Evolutionary conservation across 2,329 filamentous ascomycete species (phyloP).

Genomic region (Alternaria atra): DNA sequence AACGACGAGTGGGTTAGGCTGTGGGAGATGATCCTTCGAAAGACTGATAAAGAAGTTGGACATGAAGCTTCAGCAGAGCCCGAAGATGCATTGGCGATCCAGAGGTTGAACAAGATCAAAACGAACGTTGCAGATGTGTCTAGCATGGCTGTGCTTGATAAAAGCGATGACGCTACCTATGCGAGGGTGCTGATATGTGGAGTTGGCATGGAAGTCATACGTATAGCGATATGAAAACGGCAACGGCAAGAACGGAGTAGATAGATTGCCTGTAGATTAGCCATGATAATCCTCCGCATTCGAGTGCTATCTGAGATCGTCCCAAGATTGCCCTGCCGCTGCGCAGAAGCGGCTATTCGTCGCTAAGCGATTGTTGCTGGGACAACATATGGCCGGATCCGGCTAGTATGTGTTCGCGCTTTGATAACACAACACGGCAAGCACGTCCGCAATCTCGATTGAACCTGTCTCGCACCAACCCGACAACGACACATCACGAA

Average conservation of each 20-base stretch:
- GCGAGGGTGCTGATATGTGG: constrained; percentile 43
- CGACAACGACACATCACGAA: constrained; percentile 18
- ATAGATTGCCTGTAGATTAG: not conserved
- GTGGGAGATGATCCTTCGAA: constrained; percentile 51
- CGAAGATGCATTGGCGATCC: constrained; percentile 39
- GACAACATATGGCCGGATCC: constrained; percentile 18
- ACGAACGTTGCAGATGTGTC: constrained; percentile 66
- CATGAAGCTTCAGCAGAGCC: not conserved
- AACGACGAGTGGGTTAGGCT: constrained; percentile 60
- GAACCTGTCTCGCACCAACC: constrained; percentile 20
- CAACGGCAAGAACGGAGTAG: not conserved
- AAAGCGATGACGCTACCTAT: not conserved
- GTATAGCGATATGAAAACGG: constrained; percentile 18
- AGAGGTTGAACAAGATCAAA: constrained; percentile 42
- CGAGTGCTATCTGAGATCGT: not conserved
- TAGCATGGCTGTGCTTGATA: constrained; percentile 55
- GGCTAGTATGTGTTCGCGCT: constrained; percentile 26
- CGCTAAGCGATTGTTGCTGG: constrained; percentile 20
- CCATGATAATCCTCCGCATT: not conserved
- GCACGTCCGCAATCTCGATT: constrained; percentile 25
- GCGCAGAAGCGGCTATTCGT: not conserved
- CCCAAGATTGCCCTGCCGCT: not conserved
- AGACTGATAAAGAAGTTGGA: not conserved
- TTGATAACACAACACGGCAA: constrained; percentile 35
- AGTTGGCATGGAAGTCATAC: constrained; percentile 47